phyloP scores from a whole-genome alignment of 495 filamentous ascomycete genomes.

The Penicillium arizonense region DNA sequence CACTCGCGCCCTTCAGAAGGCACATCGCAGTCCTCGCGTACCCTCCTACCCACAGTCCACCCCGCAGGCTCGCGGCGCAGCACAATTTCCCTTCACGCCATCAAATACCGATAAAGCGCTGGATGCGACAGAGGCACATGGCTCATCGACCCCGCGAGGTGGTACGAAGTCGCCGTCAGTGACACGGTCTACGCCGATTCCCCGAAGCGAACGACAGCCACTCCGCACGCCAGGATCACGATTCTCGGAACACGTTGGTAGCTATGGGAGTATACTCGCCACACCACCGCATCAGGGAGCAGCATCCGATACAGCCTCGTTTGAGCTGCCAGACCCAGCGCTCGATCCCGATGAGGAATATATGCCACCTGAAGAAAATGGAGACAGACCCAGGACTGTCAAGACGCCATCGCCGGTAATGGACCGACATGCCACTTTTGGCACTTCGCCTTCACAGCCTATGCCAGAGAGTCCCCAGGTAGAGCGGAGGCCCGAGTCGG shows the following conservation, averaged over 20 bases:
- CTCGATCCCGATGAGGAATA: slow-evolving; percentile 47
- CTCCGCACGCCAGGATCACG: slow-evolving; percentile 38
- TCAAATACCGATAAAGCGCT: slow-evolving; percentile 22
- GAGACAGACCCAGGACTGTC: slow-evolving; percentile 4
- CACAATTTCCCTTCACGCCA: slow-evolving; percentile 7
- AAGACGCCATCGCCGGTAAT: slow-evolving; percentile 30
- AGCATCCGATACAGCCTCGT: slow-evolving; percentile 43
- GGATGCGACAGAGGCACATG: slow-evolving; percentile 18
- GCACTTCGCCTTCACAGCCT: slow-evolving; percentile 4
- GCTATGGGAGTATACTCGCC: slow-evolving; percentile 75
- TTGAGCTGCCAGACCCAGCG: slow-evolving; percentile 75
- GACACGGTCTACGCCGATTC: slow-evolving; percentile 24
- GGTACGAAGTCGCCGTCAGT: slow-evolving; percentile 12
- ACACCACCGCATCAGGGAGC: slow-evolving; percentile 50
- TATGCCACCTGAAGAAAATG: slow-evolving; percentile 22
- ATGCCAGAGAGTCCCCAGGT: slow-evolving; percentile 3
- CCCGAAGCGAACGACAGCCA: slow-evolving; percentile 35
- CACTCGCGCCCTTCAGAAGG: slow-evolving; percentile 61
- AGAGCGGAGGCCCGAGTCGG: slow-evolving; percentile 7
- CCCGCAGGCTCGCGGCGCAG: slow-evolving; percentile 32
- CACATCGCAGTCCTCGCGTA: slow-evolving; percentile 57
- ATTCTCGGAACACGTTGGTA: slow-evolving; percentile 37
- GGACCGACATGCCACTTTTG: slow-evolving; percentile 21
- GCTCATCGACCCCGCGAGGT: slow-evolving; percentile 9
- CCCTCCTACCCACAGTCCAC: slow-evolving; percentile 29